These are phyloP conservation scores for Ophiognomonia clavigignenti-juglandacearum DNA, from an alignment of 2,329 filamentous ascomycete species.

Conservation along the genomic window DNA sequence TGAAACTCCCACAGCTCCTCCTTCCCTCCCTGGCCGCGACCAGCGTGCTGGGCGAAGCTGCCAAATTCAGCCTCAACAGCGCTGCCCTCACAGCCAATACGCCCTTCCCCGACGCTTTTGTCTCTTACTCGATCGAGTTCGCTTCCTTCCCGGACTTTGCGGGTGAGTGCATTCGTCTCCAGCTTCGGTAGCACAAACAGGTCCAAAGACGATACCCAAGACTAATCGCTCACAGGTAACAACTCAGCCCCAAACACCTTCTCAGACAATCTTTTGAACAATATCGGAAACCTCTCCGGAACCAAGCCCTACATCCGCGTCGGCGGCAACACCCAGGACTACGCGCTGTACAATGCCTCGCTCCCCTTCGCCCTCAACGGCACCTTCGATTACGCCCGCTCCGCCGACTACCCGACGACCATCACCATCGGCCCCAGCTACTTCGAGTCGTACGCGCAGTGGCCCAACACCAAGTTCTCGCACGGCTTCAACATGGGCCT, in stretches of 20 bases:
- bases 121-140: conserved; percentile 36
- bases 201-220: conserved; percentile 29
- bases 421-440: conserved; percentile 56
- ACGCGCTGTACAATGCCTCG: conserved; percentile 52
- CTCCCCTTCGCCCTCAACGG: conserved; percentile 47
- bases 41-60: conserved; percentile 2
- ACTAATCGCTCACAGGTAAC: conserved; percentile 49
- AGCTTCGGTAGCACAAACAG: conserved; percentile 36
- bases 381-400: conserved; percentile 42
- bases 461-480: conserved; percentile 48
- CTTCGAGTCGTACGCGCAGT: conserved; percentile 59
- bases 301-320: conserved; percentile 57
- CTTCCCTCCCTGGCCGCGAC: not conserved
- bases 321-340: conserved; percentile 65
- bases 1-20: not conserved
- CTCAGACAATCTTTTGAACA: conserved; percentile 55
- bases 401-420: conserved; percentile 55
- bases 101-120: conserved; percentile 33
- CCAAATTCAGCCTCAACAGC: conserved; percentile 16
- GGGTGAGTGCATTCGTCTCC: conserved; percentile 14
- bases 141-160: conserved; percentile 32
- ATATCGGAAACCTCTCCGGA: conserved; percentile 48
- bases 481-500: conserved; percentile 59
- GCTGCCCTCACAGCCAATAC: conserved; percentile 19
- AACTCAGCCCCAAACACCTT: conserved; percentile 51